These are phyloP conservation scores for Taphrina flavorubra DNA, from an alignment of 1,139 yeast species.

Conservation along the genomic window DNA sequence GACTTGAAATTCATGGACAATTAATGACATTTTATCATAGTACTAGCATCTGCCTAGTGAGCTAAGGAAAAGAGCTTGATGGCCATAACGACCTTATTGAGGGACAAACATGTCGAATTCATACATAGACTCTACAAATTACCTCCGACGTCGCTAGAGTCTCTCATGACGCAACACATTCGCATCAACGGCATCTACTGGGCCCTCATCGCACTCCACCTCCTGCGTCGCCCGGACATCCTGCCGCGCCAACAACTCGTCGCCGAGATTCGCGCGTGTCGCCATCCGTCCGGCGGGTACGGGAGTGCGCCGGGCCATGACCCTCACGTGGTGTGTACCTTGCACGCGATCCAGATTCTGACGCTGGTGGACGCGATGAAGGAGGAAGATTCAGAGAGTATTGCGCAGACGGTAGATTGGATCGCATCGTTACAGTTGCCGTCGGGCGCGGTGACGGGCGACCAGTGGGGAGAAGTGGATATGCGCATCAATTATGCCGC, in stretches of 20 bases:
- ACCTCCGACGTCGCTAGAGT: slow-evolving; percentile 64
- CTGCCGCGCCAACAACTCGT: slow-evolving; percentile 68
- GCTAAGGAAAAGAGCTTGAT: neutral
- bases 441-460: slow-evolving; percentile 72
- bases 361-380: slow-evolving; percentile 68
- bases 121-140: slow-evolving; percentile 21
- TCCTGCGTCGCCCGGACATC: slow-evolving; percentile 63
- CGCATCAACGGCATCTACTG: slow-evolving; percentile 92
- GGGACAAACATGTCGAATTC: slow-evolving; percentile 32
- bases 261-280: slow-evolving; percentile 71
- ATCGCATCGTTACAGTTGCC: slow-evolving; percentile 65
- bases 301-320: slow-evolving; percentile 91
- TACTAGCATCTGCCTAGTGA: too few species aligned
- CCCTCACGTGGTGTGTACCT: slow-evolving; percentile 83
- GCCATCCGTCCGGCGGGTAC: slow-evolving; percentile 71
- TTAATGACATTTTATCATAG: too few species aligned
- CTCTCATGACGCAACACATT: slow-evolving; percentile 89
- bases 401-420: slow-evolving; percentile 55
- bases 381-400: slow-evolving; percentile 49
- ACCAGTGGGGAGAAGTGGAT: slow-evolving; percentile 87
- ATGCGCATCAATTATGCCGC: slow-evolving; percentile 88
- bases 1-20: too few species aligned
- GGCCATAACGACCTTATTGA: slow-evolving; percentile 3
- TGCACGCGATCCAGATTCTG: slow-evolving; percentile 83
- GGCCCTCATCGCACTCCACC: slow-evolving; percentile 82